Evolutionary conservation across 2,329 filamentous ascomycete species (phyloP).

Genomic region (Fusarium sp.): DNA sequence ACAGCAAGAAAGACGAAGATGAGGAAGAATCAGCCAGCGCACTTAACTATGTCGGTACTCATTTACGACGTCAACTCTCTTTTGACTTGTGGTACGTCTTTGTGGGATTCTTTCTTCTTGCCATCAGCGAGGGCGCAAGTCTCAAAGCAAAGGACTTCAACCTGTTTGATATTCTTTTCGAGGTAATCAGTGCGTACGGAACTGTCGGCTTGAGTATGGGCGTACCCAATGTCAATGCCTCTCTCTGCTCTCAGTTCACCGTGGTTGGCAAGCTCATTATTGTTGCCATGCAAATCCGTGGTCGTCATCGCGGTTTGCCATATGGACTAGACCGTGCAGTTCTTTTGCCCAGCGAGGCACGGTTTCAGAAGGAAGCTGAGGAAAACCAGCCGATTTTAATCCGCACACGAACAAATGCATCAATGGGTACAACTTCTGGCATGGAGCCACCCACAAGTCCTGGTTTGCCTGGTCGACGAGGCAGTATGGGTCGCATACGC

Average conservation of each 20-base stretch:
- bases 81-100: slow-evolving; percentile 99
- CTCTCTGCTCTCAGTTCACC: slow-evolving; percentile 84
- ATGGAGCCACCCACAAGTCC: slow-evolving; percentile 38
- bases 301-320: slow-evolving; percentile 74
- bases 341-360: slow-evolving; percentile 66
- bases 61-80: slow-evolving; percentile 91
- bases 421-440: slow-evolving; percentile 47
- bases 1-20: slow-evolving; percentile 57
- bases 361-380: slow-evolving; percentile 64
- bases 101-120: slow-evolving; percentile 90
- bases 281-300: slow-evolving; percentile 76
- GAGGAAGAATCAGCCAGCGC: slow-evolving; percentile 63
- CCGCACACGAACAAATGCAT: slow-evolving; percentile 52
- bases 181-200: slow-evolving; percentile 90
- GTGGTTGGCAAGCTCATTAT: slow-evolving; percentile 77
- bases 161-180: slow-evolving; percentile 80
- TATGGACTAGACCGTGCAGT: slow-evolving; percentile 74
- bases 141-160: slow-evolving; percentile 73
- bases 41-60: slow-evolving; percentile 87
- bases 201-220: slow-evolving; percentile 93
- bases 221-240: slow-evolving; percentile 79
- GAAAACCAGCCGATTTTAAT: slow-evolving; percentile 55
- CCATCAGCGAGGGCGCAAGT: slow-evolving; percentile 83
- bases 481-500: slow-evolving; percentile 54
- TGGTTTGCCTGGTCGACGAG: slow-evolving; percentile 46